Percentiles rank a stretch among this genome's conserved stretches.
phyloP scores from a whole-genome alignment of 2,329 filamentous ascomycete genomes.

The Graphiopsis chlorocephala region DNA sequence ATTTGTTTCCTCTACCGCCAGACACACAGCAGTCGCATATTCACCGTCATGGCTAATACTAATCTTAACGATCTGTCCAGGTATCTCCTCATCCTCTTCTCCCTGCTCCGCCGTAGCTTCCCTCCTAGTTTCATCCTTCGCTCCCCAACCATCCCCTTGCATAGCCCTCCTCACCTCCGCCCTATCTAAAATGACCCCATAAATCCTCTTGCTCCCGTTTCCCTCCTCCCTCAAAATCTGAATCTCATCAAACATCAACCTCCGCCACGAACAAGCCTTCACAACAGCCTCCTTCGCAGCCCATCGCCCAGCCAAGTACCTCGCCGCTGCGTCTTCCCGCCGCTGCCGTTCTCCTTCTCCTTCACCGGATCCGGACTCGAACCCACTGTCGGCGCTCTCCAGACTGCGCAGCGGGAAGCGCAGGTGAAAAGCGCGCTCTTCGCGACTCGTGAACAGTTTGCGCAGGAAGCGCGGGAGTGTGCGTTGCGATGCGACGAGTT shows the following conservation, averaged over 20 bases:
- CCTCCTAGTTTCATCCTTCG: neutral
- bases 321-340: neutral
- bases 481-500: conserved; percentile 46
- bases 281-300: conserved; percentile 52
- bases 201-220: conserved; percentile 59
- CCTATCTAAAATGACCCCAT: conserved; percentile 60
- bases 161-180: neutral
- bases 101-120: neutral
- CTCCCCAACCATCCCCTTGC: neutral
- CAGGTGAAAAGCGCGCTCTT: conserved; percentile 23
- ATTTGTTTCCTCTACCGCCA: conserved; percentile 44
- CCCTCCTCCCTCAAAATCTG: conserved; percentile 11
- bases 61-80: conserved; percentile 60
- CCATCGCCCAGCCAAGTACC: conserved; percentile 29
- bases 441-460: conserved; percentile 28
- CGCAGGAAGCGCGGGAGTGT: conserved; percentile 22
- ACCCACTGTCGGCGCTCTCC: neutral
- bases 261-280: conserved; percentile 38
- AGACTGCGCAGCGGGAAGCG: neutral
- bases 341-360: neutral
- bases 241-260: conserved; percentile 39
- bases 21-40: conserved; percentile 70
- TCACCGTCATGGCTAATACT: conserved; percentile 87
- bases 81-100: neutral
- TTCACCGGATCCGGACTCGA: conserved; percentile 20